Conservation (phyloP, 305 asterid genomes). For the Fraxinus dipetala region DNA sequence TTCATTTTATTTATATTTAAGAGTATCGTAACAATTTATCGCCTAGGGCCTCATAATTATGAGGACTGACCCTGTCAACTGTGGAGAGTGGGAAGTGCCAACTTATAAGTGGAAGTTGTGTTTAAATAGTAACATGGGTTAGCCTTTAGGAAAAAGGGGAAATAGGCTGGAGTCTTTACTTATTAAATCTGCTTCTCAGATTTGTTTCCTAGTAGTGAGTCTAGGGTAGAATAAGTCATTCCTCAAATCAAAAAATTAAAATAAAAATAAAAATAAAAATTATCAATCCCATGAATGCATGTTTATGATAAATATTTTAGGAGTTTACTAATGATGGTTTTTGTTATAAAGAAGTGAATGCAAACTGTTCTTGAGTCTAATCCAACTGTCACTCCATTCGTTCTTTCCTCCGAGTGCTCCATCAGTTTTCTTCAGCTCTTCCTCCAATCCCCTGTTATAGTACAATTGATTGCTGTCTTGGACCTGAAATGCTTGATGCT, state of each 20-base stretch:
- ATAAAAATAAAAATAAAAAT: neutral
- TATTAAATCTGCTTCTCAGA: neutral
- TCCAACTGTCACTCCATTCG: neutral
- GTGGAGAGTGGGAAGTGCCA: neutral
- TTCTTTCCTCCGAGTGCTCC: neutral
- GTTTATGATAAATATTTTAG: neutral
- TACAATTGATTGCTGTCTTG: neutral
- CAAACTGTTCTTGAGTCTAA: neutral
- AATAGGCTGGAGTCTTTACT: neutral
- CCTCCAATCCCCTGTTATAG: neutral
- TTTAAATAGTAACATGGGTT: neutral
- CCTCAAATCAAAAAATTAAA: neutral
- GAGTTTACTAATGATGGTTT: neutral
- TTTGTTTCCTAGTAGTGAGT: neutral
- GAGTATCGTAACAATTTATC: too few relatives aligned
- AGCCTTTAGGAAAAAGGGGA: neutral
- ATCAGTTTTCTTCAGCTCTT: neutral
- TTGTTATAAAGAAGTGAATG: neutral
- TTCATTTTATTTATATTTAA: too few relatives aligned
- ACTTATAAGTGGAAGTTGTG: neutral
- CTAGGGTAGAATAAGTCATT: neutral
- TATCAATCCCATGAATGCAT: neutral
- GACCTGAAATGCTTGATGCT: neutral
- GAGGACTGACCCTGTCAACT: too few relatives aligned
- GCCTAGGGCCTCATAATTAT: too few relatives aligned